Evolutionary conservation across 306 rosid genomes (phyloP), one percentile per base, ranked within the genome.

Genomic region (Hylodesmum podocarpum): DNA sequence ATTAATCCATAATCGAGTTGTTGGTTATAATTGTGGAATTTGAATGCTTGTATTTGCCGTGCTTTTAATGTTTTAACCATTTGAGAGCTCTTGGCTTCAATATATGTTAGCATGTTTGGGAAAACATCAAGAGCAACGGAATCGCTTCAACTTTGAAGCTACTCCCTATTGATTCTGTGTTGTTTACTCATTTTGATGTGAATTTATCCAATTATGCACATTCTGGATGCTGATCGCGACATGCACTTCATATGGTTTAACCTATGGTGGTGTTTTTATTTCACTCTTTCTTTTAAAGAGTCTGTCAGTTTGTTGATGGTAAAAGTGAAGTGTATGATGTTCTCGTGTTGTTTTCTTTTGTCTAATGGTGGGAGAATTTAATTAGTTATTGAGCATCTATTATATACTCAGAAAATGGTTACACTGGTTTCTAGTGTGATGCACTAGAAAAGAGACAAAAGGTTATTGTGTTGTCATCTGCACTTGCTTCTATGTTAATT

Each of bases 401-500:
- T 36, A 28, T 64, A n/a, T 70, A 76, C 73, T 81, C 18, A 31
- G 28, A n/a, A 43, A 81, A 51, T 59, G 74, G 54, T 12, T 69
- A 15, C 6, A 70, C 31, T 36, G 33, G 67, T 50, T 57, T 34
- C 24, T 34, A 34, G 69, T 58, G 72, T 50, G 79, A 79, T 72
- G 66, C 57, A n/a, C 13, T 49, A 11, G 49, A 46, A 61, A 57
- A 43, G 29, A 55, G 50, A 19, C 29, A 71, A 36, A 49, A 4
- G 53, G 28, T 18, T 55, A 34, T 66, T 36, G 13, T 39, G 21
- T n/a, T 14, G 16, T 8, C 27, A 34, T 19, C 53, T 14, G 8
- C 24, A 19, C 19, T 58, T 69, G 70, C 39, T 69, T 69, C 27
- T 65, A 34, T 29, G 10, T 54, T 22, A 0, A 44, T 44, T 44